Evolutionary conservation across 2,329 filamentous ascomycete species (phyloP).

Genomic region (Davidsoniella virescens): DNA sequence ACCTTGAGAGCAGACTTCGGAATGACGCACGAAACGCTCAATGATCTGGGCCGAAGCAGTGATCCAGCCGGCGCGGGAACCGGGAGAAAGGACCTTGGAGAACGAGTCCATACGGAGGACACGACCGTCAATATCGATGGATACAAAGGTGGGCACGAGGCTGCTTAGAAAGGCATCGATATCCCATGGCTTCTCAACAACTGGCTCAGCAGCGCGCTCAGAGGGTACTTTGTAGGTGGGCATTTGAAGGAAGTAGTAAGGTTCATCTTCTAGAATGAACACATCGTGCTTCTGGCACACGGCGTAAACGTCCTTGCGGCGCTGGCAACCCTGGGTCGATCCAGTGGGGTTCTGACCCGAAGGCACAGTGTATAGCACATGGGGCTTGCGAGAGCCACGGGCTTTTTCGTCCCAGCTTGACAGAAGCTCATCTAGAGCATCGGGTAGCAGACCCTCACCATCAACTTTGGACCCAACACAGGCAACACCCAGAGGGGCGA

Average conservation of each 20-base stretch:
- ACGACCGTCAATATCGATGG: constrained; percentile 70
- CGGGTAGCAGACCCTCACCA: constrained; percentile 35
- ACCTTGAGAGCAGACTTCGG: constrained; percentile 71
- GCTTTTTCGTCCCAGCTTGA: constrained; percentile 30
- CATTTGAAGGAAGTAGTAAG: constrained; percentile 90
- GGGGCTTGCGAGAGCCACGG: constrained; percentile 32
- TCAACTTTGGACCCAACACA: constrained; percentile 36
- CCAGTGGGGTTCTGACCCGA: constrained; percentile 88
- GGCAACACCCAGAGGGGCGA: constrained; percentile 34
- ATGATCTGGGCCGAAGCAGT: constrained; percentile 74
- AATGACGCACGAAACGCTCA: constrained; percentile 66
- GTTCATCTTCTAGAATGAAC: constrained; percentile 81
- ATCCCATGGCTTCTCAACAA: constrained; percentile 28
- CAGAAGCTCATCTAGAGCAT: constrained; percentile 34
- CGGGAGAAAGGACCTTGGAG: constrained; percentile 78
- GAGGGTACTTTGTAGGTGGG: constrained; percentile 50
- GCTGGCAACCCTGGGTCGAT: constrained; percentile 53
- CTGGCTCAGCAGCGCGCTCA: constrained; percentile 42
- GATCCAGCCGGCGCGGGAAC: constrained; percentile 72
- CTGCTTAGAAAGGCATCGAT: constrained; percentile 58
- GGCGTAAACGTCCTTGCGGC: constrained; percentile 57
- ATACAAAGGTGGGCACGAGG: constrained; percentile 43
- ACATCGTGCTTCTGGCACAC: constrained; percentile 73
- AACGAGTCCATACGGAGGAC: constrained; percentile 87
- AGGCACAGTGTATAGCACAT: constrained; percentile 43